Evolutionary conservation across 2,329 filamentous ascomycete species (phyloP).

Genomic region (Coleophoma crateriformis): DNA sequence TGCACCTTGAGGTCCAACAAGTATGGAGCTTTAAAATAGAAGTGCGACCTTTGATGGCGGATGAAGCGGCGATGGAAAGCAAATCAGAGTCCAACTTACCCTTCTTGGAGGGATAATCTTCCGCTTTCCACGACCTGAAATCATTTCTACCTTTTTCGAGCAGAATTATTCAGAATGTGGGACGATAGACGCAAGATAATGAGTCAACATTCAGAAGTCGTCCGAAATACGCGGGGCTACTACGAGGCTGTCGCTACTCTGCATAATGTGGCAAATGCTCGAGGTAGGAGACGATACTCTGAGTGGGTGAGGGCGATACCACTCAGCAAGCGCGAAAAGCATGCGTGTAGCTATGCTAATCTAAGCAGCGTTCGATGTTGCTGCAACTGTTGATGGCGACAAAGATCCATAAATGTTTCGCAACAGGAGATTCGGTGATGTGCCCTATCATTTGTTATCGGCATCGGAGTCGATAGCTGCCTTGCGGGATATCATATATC

Average conservation of each 20-base stretch:
- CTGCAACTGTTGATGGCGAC: no score
- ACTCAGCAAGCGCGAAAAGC: neutral
- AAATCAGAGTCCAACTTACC: conserved; percentile 40
- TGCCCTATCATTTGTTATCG: no score
- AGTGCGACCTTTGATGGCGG: neutral
- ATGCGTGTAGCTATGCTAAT: no score
- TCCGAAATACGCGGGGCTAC: neutral
- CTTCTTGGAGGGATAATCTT: conserved; percentile 64
- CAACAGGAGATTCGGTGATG: no score
- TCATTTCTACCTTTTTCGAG: conserved; percentile 29
- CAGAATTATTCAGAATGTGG: no score
- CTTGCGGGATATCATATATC: no score
- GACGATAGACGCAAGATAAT: no score
- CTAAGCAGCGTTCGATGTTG: no score
- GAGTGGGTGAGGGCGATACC: neutral
- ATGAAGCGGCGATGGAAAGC: conserved; percentile 3
- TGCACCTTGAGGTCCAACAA: neutral
- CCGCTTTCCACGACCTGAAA: conserved; percentile 43
- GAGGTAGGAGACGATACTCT: neutral
- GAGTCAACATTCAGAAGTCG: no score
- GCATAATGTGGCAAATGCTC: neutral
- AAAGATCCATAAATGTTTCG: no score
- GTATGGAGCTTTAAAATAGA: neutral
- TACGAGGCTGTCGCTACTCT: conserved; percentile 2
- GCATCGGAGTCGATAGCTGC: no score